Evolutionary conservation across 2,329 filamentous ascomycete genomes (phyloP), one percentile per base, ranked within the genome.

Genomic region (Exophiala phaeomuriformis): DNA sequence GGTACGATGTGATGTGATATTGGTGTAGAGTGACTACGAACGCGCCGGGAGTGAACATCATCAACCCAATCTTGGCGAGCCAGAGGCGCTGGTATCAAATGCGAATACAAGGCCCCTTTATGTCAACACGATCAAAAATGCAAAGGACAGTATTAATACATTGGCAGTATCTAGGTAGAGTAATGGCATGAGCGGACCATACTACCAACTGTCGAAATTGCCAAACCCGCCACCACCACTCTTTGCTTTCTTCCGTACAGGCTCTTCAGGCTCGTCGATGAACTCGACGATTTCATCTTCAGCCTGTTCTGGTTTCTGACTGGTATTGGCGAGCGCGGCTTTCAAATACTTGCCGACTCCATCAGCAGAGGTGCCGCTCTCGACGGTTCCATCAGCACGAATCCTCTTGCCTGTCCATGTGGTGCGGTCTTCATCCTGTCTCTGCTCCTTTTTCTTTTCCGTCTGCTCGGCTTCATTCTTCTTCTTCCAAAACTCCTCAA

Each of bases 341-440:
- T 88, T 85, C 48, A 98, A 71, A 67, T 97, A 97, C 69, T 91
- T 96, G 5, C 91, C 93, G 6, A 85, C 78, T 2, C 75, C 75
- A n/a, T 61, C 57, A 1, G 63, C 69, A 4, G 83, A 82, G 3
- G 70, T 71, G 31, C 35, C 49, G 4, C 12, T 41, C 12, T 69
- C 69, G 1, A 82, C 74, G 0, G 76, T 81, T 1, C 83, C 85
- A 64, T 85, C 81, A 1, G 75, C 77, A 29, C 90, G 77, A 47
- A 98, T 82, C 39, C 90, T 77, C 73, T 97, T 98, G 2, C 93
- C 93, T 2, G 93, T 97, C 93, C 93, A 98, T 2, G 93, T 98
- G 1, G 88, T 85, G 67, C 81, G 82, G 64, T 97, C 90, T 7
- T 67, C 64, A 30, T 65, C 43, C 65, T 64, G 45, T 47, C 57